phyloP scores from a whole-genome alignment of 345 rosid species.

The Gossypium australe region DNA sequence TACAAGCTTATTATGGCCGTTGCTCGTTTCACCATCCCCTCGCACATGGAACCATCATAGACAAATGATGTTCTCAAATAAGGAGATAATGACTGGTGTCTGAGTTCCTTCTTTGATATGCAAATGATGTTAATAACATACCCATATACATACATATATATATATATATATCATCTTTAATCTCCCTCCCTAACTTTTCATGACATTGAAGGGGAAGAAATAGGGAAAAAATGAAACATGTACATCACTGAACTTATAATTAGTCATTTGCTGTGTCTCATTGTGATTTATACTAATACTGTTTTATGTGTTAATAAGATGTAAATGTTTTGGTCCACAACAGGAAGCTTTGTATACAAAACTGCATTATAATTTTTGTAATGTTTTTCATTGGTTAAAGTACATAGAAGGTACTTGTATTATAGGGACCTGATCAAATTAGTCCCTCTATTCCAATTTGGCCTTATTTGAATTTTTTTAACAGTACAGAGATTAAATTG shows the following conservation, averaged over 20 bases:
- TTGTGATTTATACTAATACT: not conserved
- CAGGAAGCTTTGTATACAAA: not conserved
- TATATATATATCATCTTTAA: not conserved
- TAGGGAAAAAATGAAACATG: not conserved
- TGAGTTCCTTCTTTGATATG: conserved; percentile 17
- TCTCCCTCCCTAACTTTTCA: not conserved
- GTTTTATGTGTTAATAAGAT: not conserved
- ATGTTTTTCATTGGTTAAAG: too few relatives aligned
- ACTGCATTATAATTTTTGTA: too few relatives aligned
- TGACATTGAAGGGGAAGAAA: not conserved
- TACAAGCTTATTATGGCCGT: conserved; percentile 52
- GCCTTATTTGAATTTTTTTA: too few relatives aligned
- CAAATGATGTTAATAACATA: conserved; percentile 5
- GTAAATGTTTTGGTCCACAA: not conserved
- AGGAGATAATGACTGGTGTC: conserved; percentile 58
- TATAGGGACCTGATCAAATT: too few relatives aligned
- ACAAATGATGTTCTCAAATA: conserved; percentile 14
- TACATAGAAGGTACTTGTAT: too few relatives aligned
- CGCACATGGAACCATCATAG: conserved; percentile 46
- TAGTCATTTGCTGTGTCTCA: not conserved
- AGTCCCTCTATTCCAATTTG: too few relatives aligned
- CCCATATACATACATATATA: too few relatives aligned
- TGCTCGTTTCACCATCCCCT: conserved; percentile 68
- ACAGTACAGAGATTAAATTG: too few relatives aligned
- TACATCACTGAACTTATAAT: not conserved